Conservation (phyloP, 176 grass and related monocot genomes). For the Thinopyrum elongatum region DNA sequence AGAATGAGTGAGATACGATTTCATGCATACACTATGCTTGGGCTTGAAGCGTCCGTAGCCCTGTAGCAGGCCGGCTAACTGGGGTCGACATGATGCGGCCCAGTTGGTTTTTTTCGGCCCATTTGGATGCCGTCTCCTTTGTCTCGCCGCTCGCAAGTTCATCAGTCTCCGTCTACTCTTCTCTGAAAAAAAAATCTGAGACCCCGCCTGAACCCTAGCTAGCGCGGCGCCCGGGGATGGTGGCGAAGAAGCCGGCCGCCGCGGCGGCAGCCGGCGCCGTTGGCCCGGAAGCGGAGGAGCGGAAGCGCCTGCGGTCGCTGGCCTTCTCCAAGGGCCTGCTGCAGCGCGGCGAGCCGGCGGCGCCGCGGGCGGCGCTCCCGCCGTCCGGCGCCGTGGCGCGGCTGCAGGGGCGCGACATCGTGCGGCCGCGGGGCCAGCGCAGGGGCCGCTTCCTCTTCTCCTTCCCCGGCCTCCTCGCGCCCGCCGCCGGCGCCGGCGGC, state of each 20-base stretch:
- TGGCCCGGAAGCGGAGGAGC: slow-evolving; percentile 47
- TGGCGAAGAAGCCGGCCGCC: slow-evolving; percentile 55
- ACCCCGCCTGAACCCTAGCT: neutral
- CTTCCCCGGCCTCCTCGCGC: slow-evolving; percentile 82
- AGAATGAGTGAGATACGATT: too few species aligned
- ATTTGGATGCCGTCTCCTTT: too few species aligned
- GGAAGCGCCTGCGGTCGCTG: slow-evolving; percentile 57
- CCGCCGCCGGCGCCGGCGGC: slow-evolving; percentile 47
- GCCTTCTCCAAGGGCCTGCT: slow-evolving; percentile 73
- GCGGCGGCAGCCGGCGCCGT: neutral
- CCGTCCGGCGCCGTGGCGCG: slow-evolving; percentile 55
- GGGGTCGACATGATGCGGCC: too few species aligned
- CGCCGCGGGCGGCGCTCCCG: slow-evolving; percentile 34
- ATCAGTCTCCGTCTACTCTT: too few species aligned
- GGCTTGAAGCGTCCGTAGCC: too few species aligned
- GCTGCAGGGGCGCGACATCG: slow-evolving; percentile 82
- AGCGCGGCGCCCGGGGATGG: slow-evolving; percentile 35
- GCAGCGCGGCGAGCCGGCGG: slow-evolving; percentile 38
- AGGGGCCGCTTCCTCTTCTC: slow-evolving; percentile 92
- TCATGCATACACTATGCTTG: too few species aligned
- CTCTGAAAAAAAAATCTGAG: too few species aligned
- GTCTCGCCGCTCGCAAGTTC: too few species aligned
- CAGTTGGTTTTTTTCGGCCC: too few species aligned
- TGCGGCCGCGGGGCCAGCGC: slow-evolving; percentile 69
- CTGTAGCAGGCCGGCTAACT: too few species aligned